Evolutionary conservation across 108 stramenopile genomes (phyloP).

Genomic region (Cylindrotheca fusiformis): DNA sequence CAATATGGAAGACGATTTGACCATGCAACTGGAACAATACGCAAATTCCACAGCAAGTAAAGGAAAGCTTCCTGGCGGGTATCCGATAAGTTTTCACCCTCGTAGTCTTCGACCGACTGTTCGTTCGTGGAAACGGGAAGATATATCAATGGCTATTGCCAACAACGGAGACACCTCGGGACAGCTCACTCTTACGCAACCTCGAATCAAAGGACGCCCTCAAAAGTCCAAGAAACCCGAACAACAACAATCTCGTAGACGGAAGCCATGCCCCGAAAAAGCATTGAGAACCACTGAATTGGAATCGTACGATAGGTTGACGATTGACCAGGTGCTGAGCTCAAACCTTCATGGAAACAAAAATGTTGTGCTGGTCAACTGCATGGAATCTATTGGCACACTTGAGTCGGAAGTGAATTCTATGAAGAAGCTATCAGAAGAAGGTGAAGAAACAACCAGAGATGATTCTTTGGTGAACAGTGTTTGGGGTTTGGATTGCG

Average conservation of each 20-base stretch:
- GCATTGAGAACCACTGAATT: background rate
- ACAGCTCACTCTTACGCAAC: constrained; percentile 26
- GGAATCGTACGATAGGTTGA: constrained; percentile 4
- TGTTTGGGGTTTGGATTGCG: constrained; percentile 44
- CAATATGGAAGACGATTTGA: constrained; percentile 18
- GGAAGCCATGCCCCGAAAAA: background rate
- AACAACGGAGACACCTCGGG: constrained; percentile 6
- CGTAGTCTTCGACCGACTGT: constrained; percentile 30
- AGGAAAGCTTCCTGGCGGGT: background rate
- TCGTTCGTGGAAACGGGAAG: constrained; percentile 30
- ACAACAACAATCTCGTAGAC: background rate
- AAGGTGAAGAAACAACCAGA: background rate
- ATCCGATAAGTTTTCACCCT: constrained; percentile 18
- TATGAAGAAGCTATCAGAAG: background rate
- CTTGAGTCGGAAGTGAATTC: constrained; percentile 7
- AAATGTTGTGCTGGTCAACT: constrained; percentile 3
- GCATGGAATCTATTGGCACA: background rate
- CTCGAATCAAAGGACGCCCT: background rate
- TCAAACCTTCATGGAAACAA: no score
- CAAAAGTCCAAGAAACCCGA: background rate
- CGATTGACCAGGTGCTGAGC: constrained; percentile 1
- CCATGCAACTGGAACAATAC: constrained; percentile 8
- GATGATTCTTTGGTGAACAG: constrained; percentile 5
- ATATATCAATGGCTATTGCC: constrained; percentile 12
- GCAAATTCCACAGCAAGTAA: constrained; percentile 5